Conservation (phyloP, 2,329 filamentous ascomycete species). For the Stachybotrys chlorohalonatus region DNA sequence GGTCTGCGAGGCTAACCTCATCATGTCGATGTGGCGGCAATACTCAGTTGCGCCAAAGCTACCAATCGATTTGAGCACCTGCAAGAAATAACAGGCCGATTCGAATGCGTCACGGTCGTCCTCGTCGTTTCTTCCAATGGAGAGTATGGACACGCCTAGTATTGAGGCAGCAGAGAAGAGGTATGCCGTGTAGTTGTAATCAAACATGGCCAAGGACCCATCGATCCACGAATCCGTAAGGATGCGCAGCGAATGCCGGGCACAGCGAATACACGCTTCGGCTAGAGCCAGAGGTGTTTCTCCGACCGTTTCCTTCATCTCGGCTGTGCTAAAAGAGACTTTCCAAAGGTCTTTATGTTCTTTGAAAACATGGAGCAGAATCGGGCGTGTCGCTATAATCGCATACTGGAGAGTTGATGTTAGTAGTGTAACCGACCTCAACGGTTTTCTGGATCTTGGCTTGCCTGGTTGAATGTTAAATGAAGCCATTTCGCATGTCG, state of each 20-base stretch:
- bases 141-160: conserved; percentile 31
- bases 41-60: conserved; percentile 32
- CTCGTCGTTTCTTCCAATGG: conserved; percentile 17
- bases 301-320: conserved; percentile 12
- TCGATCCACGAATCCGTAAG: conserved; percentile 35
- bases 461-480: conserved; percentile 20
- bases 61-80: conserved; percentile 26
- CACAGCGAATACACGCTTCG: conserved; percentile 34
- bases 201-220: conserved; percentile 35
- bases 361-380: conserved; percentile 22
- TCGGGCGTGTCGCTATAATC: conserved; percentile 22
- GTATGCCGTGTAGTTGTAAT: conserved; percentile 36
- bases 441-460: not conserved
- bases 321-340: conserved; percentile 6
- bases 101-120: conserved; percentile 31
- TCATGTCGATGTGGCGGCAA: conserved; percentile 28
- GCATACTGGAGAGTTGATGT: conserved; percentile 13
- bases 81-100: conserved; percentile 25
- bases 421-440: not conserved
- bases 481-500: conserved; percentile 22
- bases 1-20: conserved; percentile 14
- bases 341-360: conserved; percentile 17
- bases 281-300: conserved; percentile 26
- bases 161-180: conserved; percentile 36
- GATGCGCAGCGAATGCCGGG: conserved; percentile 31